A percentile compares a stretch with the other conserved stretches of the same genome.
phyloP scores from a whole-genome alignment of 2,329 filamentous ascomycete species.

The Fusarium odoratissimum region DNA sequence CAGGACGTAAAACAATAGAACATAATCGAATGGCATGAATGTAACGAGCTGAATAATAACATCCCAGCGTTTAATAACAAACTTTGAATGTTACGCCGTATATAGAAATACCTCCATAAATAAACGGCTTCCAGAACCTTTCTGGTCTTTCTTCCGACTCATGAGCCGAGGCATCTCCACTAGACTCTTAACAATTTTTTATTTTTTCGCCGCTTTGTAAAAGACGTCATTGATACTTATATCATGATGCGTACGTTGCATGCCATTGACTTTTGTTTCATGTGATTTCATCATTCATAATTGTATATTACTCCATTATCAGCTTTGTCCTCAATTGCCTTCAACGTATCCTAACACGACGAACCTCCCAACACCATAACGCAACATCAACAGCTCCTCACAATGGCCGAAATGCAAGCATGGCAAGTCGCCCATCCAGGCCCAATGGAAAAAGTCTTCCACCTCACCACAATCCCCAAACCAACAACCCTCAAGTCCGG shows the following conservation, averaged over 20 bases:
- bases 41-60: background rate
- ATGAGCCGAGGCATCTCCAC: slow-evolving; percentile 23
- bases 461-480: slow-evolving; percentile 30
- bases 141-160: background rate
- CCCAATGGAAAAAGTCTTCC: slow-evolving; percentile 38
- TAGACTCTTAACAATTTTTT: slow-evolving; percentile 14
- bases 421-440: slow-evolving; percentile 47
- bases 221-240: slow-evolving; percentile 30
- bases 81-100: background rate
- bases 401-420: slow-evolving; percentile 43
- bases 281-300: background rate
- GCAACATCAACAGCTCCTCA: background rate
- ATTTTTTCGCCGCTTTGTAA: background rate
- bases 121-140: background rate
- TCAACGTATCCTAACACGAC: background rate
- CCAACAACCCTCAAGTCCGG: slow-evolving; percentile 42
- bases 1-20: background rate
- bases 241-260: background rate
- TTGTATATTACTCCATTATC: background rate
- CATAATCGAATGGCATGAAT: background rate
- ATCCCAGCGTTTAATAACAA: background rate
- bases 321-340: background rate
- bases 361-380: background rate
- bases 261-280: background rate
- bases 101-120: background rate